A percentile compares a stretch with the other conserved stretches of the same genome.
phyloP scores from a whole-genome alignment of 306 rosid species.

The Fagus crenata region DNA sequence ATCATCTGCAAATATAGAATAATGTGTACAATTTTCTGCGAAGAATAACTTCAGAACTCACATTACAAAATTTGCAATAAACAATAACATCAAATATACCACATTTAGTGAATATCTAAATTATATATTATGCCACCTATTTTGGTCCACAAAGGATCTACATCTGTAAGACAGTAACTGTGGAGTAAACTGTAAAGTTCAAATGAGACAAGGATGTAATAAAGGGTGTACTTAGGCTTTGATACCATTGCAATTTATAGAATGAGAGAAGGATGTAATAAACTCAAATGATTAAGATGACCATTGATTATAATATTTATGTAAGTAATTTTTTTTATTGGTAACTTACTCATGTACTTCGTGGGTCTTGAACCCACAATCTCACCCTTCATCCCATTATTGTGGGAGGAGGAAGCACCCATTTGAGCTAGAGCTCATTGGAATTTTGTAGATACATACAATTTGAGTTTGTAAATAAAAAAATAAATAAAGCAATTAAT shows the following conservation, averaged over 20 bases:
- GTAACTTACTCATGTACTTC: no score
- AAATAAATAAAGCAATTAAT: neutral
- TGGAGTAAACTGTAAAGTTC: neutral
- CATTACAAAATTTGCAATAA: neutral
- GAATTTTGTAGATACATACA: neutral
- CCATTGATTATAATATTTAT: neutral
- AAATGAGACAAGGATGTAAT: neutral
- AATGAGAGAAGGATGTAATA: neutral
- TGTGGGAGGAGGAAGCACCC: no score
- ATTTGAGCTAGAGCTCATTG: no score
- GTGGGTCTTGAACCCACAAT: no score
- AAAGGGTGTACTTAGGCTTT: neutral
- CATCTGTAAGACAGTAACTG: neutral
- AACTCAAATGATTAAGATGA: neutral
- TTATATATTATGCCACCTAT: neutral
- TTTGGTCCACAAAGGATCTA: neutral
- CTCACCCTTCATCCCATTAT: no score
- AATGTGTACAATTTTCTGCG: conserved; percentile 14
- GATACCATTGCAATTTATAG: neutral
- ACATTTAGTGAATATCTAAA: neutral
- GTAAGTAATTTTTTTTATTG: no score
- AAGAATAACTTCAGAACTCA: conserved; percentile 3
- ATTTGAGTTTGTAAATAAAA: neutral
- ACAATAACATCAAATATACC: neutral
- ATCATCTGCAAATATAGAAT: neutral